A percentile compares a stretch with the other conserved stretches of the same genome.
phyloP scores from a whole-genome alignment of 768 basidiomycete species.

The Steccherinum ochraceum region DNA sequence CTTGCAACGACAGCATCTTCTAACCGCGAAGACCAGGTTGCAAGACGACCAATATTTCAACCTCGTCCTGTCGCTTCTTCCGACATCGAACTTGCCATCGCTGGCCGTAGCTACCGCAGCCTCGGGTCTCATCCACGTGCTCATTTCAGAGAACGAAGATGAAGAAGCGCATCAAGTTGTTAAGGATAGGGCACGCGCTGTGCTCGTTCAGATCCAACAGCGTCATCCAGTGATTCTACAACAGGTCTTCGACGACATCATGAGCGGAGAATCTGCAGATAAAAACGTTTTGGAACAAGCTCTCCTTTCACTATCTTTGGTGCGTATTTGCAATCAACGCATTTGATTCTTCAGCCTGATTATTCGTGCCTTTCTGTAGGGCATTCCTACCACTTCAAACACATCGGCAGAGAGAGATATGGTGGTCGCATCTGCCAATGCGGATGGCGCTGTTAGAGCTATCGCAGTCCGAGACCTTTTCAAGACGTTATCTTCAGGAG shows the following conservation, averaged over 20 bases:
- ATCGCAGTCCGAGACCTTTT: constrained; percentile 56
- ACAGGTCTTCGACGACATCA: constrained; percentile 30
- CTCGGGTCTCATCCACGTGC: constrained; percentile 8
- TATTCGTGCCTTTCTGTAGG: constrained; percentile 4
- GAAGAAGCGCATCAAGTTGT: neutral
- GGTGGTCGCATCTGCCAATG: constrained; percentile 49
- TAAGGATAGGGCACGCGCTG: constrained; percentile 10
- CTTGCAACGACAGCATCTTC: no score
- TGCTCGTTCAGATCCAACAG: constrained; percentile 60
- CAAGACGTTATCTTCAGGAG: constrained; percentile 25
- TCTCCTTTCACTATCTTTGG: constrained; percentile 52
- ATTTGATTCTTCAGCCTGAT: neutral
- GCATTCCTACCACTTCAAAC: constrained; percentile 1
- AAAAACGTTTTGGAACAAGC: constrained; percentile 47
- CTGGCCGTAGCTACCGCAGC: constrained; percentile 15
- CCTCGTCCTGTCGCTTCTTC: constrained; percentile 26
- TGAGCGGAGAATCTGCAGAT: constrained; percentile 22
- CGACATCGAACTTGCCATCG: constrained; percentile 16
- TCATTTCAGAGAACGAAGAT: constrained; percentile 2
- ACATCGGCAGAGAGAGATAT: constrained; percentile 23
- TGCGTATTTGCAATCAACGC: constrained; percentile 22
- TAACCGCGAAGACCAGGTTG: constrained; percentile 26
- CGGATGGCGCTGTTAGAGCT: constrained; percentile 54
- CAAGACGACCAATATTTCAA: constrained; percentile 22
- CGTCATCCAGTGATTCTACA: constrained; percentile 51